phyloP scores from a whole-genome alignment of 192 early-diverging fungal genomes.

The Coemansia sp. region DNA sequence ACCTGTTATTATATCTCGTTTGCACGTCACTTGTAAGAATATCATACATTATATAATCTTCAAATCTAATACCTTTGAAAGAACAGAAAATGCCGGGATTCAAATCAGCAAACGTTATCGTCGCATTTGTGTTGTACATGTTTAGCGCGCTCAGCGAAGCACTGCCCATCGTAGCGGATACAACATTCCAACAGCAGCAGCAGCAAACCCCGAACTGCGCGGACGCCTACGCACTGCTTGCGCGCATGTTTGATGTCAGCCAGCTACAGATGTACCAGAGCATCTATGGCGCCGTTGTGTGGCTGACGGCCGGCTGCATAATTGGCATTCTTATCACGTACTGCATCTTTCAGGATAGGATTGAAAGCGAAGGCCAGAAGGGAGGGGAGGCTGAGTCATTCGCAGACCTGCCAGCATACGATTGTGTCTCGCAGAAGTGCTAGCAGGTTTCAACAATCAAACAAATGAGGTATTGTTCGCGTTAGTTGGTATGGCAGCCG shows the following conservation, averaged over 20 bases:
- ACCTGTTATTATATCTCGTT: too few relatives aligned
- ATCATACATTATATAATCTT: too few relatives aligned
- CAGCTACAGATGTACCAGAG: neutral
- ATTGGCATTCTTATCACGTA: neutral
- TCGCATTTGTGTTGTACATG: neutral
- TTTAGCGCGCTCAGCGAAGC: neutral
- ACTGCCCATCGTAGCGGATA: neutral
- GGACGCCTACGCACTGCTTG: neutral
- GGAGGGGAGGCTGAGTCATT: too few relatives aligned
- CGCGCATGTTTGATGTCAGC: neutral
- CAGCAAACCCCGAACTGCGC: neutral
- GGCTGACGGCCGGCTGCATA: conserved; percentile 5
- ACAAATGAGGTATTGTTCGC: too few relatives aligned
- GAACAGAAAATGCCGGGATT: too few relatives aligned
- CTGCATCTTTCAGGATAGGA: neutral
- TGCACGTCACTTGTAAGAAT: too few relatives aligned
- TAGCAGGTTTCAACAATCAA: too few relatives aligned
- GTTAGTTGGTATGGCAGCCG: too few relatives aligned
- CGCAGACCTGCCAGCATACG: too few relatives aligned
- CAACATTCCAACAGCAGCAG: neutral
- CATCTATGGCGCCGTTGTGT: neutral
- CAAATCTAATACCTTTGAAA: too few relatives aligned
- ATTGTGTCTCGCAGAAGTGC: too few relatives aligned
- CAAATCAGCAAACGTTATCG: too few relatives aligned
- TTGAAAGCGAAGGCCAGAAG: neutral